A percentile compares a stretch with the other conserved stretches of the same genome.
These are phyloP conservation scores for Gonapodya prolifera DNA, from an alignment of 192 early-diverging fungal genomes.

Conservation along the genomic window DNA sequence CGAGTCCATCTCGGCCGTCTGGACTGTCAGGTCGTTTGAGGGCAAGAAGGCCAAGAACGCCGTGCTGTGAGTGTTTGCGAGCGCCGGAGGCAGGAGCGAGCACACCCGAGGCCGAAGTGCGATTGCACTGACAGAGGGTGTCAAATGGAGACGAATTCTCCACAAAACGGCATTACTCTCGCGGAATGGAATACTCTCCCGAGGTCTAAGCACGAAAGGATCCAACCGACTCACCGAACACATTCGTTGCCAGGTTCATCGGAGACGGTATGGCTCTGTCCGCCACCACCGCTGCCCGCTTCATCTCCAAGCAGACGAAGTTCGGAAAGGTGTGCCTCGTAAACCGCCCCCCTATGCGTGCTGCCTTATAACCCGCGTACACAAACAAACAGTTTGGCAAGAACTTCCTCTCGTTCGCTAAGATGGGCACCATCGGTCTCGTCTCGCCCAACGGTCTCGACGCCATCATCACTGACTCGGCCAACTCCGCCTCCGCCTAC, in stretches of 20 bases:
- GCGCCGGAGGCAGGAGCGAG: too few relatives aligned
- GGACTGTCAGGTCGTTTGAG: not conserved
- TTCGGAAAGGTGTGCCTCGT: too few relatives aligned
- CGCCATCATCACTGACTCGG: slow-evolving; percentile 51
- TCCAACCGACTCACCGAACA: slow-evolving; percentile 30
- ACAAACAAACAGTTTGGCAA: slow-evolving; percentile 32
- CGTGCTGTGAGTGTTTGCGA: too few relatives aligned
- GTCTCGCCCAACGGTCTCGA: slow-evolving; percentile 49
- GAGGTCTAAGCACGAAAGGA: slow-evolving; percentile 31
- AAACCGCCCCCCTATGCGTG: too few relatives aligned
- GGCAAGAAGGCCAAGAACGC: not conserved
- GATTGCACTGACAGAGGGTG: slow-evolving; percentile 31
- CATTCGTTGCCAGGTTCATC: not conserved
- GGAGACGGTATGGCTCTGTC: slow-evolving; percentile 11
- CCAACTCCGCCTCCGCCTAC: slow-evolving; percentile 55
- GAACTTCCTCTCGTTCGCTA: slow-evolving; percentile 22
- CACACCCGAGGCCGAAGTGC: slow-evolving; percentile 30
- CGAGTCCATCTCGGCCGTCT: not conserved
- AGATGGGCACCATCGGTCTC: slow-evolving; percentile 23
- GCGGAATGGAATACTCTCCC: not conserved
- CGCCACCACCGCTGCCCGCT: slow-evolving; percentile 49
- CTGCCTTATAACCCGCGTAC: too few relatives aligned
- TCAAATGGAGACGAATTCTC: slow-evolving; percentile 55
- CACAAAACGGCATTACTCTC: slow-evolving; percentile 12
- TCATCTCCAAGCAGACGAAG: slow-evolving; percentile 35